Percentiles rank a stretch among this genome's conserved stretches.
These are phyloP conservation scores for Odonthalia washingtoniensis DNA, from an alignment of 31 red algal genomes.

Conservation along the genomic window DNA sequence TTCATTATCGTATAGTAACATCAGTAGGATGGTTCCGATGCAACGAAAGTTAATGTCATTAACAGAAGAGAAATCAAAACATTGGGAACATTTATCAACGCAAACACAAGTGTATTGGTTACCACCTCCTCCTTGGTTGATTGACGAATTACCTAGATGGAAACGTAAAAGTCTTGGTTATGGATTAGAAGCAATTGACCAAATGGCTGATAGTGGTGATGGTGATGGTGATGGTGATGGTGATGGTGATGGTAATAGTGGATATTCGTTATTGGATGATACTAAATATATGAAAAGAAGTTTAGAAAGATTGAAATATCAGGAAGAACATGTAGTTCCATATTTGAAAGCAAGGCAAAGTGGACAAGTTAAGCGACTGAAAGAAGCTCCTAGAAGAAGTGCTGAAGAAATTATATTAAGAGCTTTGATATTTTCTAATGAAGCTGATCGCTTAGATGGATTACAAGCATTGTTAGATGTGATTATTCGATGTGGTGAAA, in stretches of 20 bases:
- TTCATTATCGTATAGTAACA: conserved; percentile 30
- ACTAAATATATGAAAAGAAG: conserved; percentile 47
- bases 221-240: not conserved
- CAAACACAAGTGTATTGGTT: conserved; percentile 46
- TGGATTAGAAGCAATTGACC: not conserved
- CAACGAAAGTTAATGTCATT: conserved; percentile 41
- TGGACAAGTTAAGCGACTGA: conserved; percentile 30
- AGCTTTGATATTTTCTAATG: conserved; percentile 51
- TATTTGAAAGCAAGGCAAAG: conserved; percentile 24
- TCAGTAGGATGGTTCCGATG: conserved; percentile 29
- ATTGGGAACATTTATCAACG: conserved; percentile 27
- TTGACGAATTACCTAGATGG: conserved; percentile 36
- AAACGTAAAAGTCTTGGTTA: conserved; percentile 27
- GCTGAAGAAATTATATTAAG: conserved; percentile 71
- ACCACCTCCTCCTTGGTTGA: conserved; percentile 48
- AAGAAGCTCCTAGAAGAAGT: conserved; percentile 38
- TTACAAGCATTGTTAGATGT: conserved; percentile 44
- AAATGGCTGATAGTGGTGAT: not conserved
- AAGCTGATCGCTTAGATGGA: conserved; percentile 49
- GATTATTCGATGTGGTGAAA: conserved; percentile 53
- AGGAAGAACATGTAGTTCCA: conserved; percentile 40
- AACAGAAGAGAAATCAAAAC: conserved; percentile 27
- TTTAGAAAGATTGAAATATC: conserved; percentile 28
- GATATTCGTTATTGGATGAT: not conserved
- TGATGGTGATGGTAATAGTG: not conserved